Evolutionary conservation across 176 grass and related monocot species (phyloP).

Genomic region (Musa beccarii): DNA sequence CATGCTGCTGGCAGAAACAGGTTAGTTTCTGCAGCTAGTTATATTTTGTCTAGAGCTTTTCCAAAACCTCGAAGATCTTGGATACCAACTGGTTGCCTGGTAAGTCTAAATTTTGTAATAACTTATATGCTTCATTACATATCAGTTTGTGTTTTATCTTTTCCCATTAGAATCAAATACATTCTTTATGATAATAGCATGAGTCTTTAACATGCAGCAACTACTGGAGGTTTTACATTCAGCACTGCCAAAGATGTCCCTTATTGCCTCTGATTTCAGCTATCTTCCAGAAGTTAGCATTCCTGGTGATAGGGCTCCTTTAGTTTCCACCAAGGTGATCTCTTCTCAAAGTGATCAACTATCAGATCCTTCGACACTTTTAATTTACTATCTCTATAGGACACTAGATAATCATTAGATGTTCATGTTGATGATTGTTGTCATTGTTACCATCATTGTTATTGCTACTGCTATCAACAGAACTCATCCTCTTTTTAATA

Average conservation of each 20-base stretch:
- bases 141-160: conserved; percentile 3
- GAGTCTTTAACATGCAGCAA: conserved; percentile 38
- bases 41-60: conserved; percentile 63
- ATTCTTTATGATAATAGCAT: conserved; percentile 1
- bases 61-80: conserved; percentile 84
- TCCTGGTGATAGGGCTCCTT: conserved; percentile 80
- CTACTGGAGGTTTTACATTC: conserved; percentile 80
- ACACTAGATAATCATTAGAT: too few relatives aligned
- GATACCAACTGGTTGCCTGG: conserved; percentile 95
- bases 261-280: conserved; percentile 93
- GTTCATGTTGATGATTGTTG: too few relatives aligned
- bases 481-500: too few relatives aligned
- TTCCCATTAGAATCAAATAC: background rate
- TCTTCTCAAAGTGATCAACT: conserved; percentile 4
- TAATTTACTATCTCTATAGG: background rate
- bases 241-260: conserved; percentile 80
- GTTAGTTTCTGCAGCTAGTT: conserved; percentile 45
- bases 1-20: conserved; percentile 33
- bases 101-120: conserved; percentile 23
- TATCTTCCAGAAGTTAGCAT: conserved; percentile 96
- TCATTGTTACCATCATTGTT: too few relatives aligned
- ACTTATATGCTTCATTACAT: conserved; percentile 4
- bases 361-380: background rate
- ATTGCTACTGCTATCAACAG: too few relatives aligned
- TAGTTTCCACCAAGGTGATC: conserved; percentile 77